A percentile compares a stretch with the other conserved stretches of the same genome.
Evolutionary conservation across 2,329 filamentous ascomycete species (phyloP).

Genomic region (Verticillium isaacii): DNA sequence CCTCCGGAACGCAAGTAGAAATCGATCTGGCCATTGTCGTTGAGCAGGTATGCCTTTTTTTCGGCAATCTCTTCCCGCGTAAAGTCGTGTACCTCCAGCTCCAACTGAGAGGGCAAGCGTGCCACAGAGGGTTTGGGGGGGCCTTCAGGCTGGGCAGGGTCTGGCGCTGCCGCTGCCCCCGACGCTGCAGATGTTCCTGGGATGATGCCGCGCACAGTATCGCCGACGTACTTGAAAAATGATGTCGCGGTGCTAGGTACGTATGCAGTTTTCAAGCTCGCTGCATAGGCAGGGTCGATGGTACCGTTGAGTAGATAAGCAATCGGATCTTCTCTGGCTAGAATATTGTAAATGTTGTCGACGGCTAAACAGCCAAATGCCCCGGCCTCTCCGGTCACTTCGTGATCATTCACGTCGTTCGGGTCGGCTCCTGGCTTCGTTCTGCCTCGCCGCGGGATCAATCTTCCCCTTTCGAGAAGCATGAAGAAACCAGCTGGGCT

Average conservation of each 20-base stretch:
- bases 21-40: slow-evolving; percentile 96
- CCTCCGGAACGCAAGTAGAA: slow-evolving; percentile 80
- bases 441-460: slow-evolving; percentile 73
- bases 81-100: slow-evolving; percentile 94
- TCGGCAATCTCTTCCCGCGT: slow-evolving; percentile 88
- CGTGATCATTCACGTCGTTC: slow-evolving; percentile 49
- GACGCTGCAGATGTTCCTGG: slow-evolving; percentile 37
- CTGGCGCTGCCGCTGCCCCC: not conserved
- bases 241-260: slow-evolving; percentile 69
- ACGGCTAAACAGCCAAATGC: slow-evolving; percentile 87
- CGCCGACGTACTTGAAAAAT: slow-evolving; percentile 60
- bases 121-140: slow-evolving; percentile 29
- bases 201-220: slow-evolving; percentile 57
- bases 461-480: slow-evolving; percentile 66
- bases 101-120: slow-evolving; percentile 63
- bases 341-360: slow-evolving; percentile 94
- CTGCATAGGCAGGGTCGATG: slow-evolving; percentile 75
- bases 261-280: slow-evolving; percentile 69
- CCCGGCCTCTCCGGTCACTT: slow-evolving; percentile 72
- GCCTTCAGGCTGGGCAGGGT: not conserved
- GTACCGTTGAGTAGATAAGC: slow-evolving; percentile 90
- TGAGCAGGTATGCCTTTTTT: slow-evolving; percentile 79
- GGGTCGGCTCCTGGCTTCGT: slow-evolving; percentile 70
- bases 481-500: slow-evolving; percentile 93
- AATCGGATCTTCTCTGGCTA: slow-evolving; percentile 69